Conservation (phyloP, 1,284 basidiomycete genomes). For the Neolentinus lepideus region DNA sequence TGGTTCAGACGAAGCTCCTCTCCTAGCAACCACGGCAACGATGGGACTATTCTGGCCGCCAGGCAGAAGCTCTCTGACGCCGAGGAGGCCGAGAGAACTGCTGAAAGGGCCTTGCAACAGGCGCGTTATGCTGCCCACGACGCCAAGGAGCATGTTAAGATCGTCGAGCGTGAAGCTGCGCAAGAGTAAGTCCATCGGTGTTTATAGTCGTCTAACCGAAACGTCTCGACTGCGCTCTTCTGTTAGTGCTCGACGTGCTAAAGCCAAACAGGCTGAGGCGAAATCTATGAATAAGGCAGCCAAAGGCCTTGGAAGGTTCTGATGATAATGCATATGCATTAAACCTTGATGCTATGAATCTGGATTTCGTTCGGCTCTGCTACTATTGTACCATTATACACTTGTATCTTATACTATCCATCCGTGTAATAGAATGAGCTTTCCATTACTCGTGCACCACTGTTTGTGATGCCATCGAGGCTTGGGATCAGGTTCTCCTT, state of each 20-base stretch:
- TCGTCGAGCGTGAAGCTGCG: slow-evolving; percentile 44
- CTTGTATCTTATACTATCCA: too few relatives aligned
- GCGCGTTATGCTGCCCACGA: slow-evolving; percentile 40
- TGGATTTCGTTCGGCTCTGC: not conserved
- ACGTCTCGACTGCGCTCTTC: slow-evolving; percentile 1
- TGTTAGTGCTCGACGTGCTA: slow-evolving; percentile 44
- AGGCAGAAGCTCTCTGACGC: slow-evolving; percentile 47
- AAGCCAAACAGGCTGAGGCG: slow-evolving; percentile 50
- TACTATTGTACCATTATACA: not conserved
- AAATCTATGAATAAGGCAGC: slow-evolving; percentile 49
- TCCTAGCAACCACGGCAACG: slow-evolving; percentile 21
- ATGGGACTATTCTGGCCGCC: slow-evolving; percentile 44
- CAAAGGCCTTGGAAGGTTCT: slow-evolving; percentile 48
- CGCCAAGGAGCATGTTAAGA: slow-evolving; percentile 44
- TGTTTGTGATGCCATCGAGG: too few relatives aligned
- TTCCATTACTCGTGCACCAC: too few relatives aligned
- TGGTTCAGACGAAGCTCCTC: not conserved
- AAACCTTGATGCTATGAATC: not conserved
- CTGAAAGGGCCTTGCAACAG: slow-evolving; percentile 42
- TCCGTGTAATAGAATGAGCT: too few relatives aligned
- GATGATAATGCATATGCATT: slow-evolving; percentile 17
- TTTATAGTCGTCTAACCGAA: not conserved
- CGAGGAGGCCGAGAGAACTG: slow-evolving; percentile 45
- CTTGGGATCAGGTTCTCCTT: too few relatives aligned
- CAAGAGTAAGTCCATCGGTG: slow-evolving; percentile 40